Conservation (phyloP, 1,139 yeast genomes). For the Saccharomyces hybrid region DNA sequence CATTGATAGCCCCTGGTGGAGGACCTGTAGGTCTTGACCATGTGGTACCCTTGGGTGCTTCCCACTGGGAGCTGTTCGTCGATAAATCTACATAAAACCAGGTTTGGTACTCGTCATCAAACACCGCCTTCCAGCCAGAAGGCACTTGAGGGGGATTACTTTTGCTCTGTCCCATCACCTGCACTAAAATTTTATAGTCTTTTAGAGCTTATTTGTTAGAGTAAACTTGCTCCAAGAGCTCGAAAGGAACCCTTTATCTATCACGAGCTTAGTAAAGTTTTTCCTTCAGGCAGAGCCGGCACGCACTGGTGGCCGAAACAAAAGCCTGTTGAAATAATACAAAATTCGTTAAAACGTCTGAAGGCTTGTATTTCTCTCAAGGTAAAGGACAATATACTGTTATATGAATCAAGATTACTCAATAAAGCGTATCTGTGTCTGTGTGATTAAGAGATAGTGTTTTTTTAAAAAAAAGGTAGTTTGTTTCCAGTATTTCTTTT, state of each 20-base stretch:
- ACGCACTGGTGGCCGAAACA: not conserved
- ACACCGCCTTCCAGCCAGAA: conserved; percentile 81
- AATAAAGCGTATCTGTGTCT: not conserved
- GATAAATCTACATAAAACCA: conserved; percentile 69
- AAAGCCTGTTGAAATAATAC: conserved; percentile 1
- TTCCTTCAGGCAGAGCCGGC: not conserved
- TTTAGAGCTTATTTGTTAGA: not conserved
- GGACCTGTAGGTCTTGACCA: conserved; percentile 29
- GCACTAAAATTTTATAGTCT: no score
- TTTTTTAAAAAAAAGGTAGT: not conserved
- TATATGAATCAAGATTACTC: not conserved
- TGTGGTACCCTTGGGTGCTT: conserved; percentile 59
- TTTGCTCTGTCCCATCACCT: conserved; percentile 55
- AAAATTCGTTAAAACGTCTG: not conserved
- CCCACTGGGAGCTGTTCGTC: conserved; percentile 88
- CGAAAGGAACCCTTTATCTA: not conserved
- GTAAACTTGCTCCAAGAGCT: not conserved
- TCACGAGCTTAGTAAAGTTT: not conserved
- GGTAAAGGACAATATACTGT: not conserved
- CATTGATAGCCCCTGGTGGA: conserved; percentile 21
- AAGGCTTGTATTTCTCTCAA: not conserved
- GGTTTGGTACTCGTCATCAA: conserved; percentile 70
- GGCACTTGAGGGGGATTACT: conserved; percentile 49
- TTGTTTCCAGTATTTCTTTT: not conserved
- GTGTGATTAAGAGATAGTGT: not conserved